phyloP scores from a whole-genome alignment of 1,284 basidiomycete species.

The Cryptococcus sp. region DNA sequence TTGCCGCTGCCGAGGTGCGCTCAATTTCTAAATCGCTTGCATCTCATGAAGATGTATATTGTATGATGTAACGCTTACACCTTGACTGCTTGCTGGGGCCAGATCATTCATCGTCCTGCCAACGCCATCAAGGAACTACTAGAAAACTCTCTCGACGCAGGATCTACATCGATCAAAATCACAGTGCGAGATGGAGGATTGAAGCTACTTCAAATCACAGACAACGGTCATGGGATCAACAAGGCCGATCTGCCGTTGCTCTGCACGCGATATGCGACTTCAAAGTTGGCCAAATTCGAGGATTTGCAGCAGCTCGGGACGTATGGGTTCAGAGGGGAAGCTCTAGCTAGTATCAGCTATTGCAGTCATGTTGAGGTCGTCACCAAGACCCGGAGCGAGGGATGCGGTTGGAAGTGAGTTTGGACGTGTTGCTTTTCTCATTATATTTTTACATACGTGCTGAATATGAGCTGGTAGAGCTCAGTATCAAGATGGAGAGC shows the following conservation, averaged over 20 bases:
- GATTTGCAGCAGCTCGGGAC: slow-evolving; percentile 85
- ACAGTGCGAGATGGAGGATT: slow-evolving; percentile 94
- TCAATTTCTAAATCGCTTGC: not conserved
- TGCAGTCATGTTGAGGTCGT: slow-evolving; percentile 85
- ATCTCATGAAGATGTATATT: no score
- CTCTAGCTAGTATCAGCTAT: slow-evolving; percentile 93
- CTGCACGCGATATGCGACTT: slow-evolving; percentile 94
- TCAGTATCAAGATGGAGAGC: slow-evolving; percentile 71
- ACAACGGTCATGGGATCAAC: slow-evolving; percentile 92
- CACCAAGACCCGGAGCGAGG: slow-evolving; percentile 79
- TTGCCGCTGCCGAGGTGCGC: slow-evolving; percentile 63
- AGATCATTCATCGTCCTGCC: slow-evolving; percentile 95
- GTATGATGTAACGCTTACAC: not conserved
- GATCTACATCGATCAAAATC: slow-evolving; percentile 81
- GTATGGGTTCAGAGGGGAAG: slow-evolving; percentile 97
- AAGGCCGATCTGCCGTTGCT: slow-evolving; percentile 81
- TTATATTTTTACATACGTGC: not conserved
- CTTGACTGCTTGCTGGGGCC: not conserved
- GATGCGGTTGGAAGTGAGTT: slow-evolving; percentile 85
- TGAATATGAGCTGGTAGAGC: slow-evolving; percentile 60
- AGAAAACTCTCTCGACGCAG: slow-evolving; percentile 93
- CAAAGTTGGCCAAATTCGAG: slow-evolving; percentile 83
- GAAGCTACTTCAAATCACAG: slow-evolving; percentile 93
- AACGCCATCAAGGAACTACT: slow-evolving; percentile 96
- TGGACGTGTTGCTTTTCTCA: not conserved